Conservation (phyloP, 306 rosid genomes). For the Albizia julibrissin region DNA sequence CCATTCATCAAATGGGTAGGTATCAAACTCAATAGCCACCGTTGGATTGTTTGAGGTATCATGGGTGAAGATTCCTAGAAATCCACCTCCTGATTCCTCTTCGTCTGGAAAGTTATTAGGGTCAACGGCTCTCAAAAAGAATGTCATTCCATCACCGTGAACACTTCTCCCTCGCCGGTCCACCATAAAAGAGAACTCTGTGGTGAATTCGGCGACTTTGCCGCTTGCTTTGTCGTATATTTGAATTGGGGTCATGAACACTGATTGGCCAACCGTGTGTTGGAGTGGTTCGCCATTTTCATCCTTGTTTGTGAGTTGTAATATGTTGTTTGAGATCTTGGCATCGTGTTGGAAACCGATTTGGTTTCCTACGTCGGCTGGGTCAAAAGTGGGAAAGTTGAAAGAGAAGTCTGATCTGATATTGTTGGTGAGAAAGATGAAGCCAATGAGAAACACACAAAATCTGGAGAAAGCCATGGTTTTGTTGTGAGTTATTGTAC, state of each 20-base stretch:
- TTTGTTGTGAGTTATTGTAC: too few relatives aligned
- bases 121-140: not conserved
- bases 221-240: not conserved
- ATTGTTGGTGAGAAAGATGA: not conserved
- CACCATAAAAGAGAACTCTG: not conserved
- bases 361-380: not conserved
- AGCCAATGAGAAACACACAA: not conserved
- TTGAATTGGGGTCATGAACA: not conserved
- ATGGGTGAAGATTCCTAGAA: not conserved
- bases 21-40: constrained; percentile 12
- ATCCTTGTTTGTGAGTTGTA: constrained; percentile 18
- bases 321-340: not conserved
- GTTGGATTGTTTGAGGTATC: not conserved
- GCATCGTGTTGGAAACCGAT: not conserved
- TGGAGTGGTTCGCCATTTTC: not conserved
- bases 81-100: not conserved
- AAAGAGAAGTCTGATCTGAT: not conserved
- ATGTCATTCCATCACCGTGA: constrained; percentile 4
- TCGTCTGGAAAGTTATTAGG: not conserved
- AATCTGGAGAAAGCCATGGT: not conserved
- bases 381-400: not conserved
- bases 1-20: not conserved
- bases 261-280: not conserved
- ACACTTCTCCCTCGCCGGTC: not conserved
- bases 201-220: not conserved